Evolutionary conservation across 116 monocot species (phyloP).

Genomic region (Zostera marina): DNA sequence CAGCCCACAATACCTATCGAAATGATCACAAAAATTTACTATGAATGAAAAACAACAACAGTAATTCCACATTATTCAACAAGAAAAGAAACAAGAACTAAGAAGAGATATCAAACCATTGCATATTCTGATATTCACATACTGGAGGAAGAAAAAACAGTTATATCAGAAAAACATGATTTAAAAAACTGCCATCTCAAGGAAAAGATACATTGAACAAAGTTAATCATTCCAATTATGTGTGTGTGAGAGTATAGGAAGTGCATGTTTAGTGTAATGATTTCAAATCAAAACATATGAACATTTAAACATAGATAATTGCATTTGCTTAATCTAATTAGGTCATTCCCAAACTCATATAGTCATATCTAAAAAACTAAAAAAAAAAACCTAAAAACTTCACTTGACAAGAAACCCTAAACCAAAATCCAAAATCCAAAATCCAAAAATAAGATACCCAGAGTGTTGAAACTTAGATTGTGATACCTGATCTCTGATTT

Average conservation of each 20-base stretch:
- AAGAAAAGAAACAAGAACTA: not conserved
- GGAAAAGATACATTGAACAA: not conserved
- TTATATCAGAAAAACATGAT: not conserved
- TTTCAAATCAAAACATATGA: not conserved
- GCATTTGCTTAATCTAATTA: too few species aligned
- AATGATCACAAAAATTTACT: not conserved
- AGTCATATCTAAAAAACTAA: too few species aligned
- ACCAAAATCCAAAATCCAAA: not conserved
- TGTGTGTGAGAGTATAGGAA: too few species aligned
- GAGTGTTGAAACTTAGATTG: not conserved
- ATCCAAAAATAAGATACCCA: not conserved
- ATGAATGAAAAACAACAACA: not conserved
- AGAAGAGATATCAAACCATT: not conserved
- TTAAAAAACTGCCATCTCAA: not conserved
- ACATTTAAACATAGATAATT: not conserved
- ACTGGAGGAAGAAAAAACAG: not conserved
- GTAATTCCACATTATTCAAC: not conserved
- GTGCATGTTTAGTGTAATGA: too few species aligned
- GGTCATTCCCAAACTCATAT: too few species aligned
- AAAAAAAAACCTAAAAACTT: too few species aligned
- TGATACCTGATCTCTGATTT: constrained; percentile 69
- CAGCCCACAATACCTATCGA: constrained; percentile 79
- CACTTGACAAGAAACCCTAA: not conserved
- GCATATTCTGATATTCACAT: too few species aligned
- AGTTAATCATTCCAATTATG: too few species aligned